A percentile compares a stretch with the other conserved stretches of the same genome.
phyloP scores from a whole-genome alignment of 1,284 basidiomycete genomes.

The Trichosporon coremiiforme region DNA sequence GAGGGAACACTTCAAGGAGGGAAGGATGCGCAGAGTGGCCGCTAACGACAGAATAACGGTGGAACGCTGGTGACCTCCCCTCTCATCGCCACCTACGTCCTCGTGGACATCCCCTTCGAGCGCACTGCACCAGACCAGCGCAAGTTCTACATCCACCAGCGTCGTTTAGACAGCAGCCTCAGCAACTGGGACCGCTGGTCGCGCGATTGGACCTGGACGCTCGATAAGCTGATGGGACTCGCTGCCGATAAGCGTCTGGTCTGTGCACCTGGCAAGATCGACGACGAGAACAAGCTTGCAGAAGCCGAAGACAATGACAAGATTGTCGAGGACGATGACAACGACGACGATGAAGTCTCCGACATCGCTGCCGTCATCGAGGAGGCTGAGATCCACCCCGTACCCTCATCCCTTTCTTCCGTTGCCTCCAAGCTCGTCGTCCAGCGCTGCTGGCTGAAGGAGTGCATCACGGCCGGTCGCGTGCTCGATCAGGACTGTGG shows the following conservation, averaged over 20 bases:
- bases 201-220: constrained; percentile 2
- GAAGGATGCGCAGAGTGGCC: too few species aligned
- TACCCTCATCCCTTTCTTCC: not conserved
- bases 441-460: constrained; percentile 3
- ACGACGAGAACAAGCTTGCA: too few species aligned
- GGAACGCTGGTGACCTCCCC: not conserved
- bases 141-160: constrained; percentile 9
- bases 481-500: not conserved
- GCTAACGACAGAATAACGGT: not conserved
- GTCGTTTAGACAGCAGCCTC: constrained; percentile 1
- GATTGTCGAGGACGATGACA: too few species aligned
- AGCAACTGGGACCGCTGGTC: constrained; percentile 19
- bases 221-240: constrained; percentile 3
- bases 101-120: constrained; percentile 8
- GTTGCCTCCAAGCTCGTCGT: not conserved
- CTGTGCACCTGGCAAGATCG: too few species aligned
- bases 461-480: not conserved
- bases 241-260: not conserved
- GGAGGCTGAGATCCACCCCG: not conserved
- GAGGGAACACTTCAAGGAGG: too few species aligned
- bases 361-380: not conserved
- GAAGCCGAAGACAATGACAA: not conserved
- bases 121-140: not conserved
- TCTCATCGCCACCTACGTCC: not conserved
- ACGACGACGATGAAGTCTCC: not conserved